These are phyloP conservation scores for Solanum chilense DNA, from an alignment of 257 asterid species.

Conservation along the genomic window DNA sequence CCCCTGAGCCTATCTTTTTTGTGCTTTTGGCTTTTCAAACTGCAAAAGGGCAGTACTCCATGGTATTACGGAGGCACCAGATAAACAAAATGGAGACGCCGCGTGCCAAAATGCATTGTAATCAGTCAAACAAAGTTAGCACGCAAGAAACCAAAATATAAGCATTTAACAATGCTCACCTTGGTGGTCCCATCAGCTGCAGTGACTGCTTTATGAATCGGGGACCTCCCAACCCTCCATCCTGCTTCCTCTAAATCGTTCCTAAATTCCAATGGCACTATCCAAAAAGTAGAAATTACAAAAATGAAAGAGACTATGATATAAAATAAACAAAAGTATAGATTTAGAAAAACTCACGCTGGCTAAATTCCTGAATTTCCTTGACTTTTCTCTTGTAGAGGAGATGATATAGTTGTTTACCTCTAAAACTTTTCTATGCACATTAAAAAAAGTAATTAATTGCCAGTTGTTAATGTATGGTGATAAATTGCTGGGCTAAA, in stretches of 20 bases:
- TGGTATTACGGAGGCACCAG: background rate
- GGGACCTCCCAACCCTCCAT: slow-evolving; percentile 81
- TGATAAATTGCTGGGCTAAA: background rate
- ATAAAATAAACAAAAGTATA: background rate
- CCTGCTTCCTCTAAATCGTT: slow-evolving; percentile 72
- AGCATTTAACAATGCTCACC: slow-evolving; percentile 29
- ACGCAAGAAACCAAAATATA: background rate
- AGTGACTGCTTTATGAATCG: slow-evolving; percentile 45
- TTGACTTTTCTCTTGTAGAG: slow-evolving; percentile 75
- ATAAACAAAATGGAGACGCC: background rate
- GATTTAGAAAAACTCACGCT: slow-evolving; percentile 36
- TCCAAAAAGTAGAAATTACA: background rate
- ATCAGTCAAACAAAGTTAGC: background rate
- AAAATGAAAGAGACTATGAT: background rate
- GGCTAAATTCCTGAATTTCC: slow-evolving; percentile 58
- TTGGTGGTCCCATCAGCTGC: slow-evolving; percentile 91
- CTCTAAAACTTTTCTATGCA: slow-evolving; percentile 68
- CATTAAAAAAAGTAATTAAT: background rate
- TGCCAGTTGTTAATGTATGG: background rate
- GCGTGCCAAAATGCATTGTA: background rate
- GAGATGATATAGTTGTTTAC: slow-evolving; percentile 80
- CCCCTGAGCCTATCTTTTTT: background rate
- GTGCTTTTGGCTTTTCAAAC: background rate
- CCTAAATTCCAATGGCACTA: slow-evolving; percentile 88
- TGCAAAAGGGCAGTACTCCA: background rate